Percentiles rank a stretch among this genome's conserved stretches.
Conservation (phyloP, 1,139 yeast genomes). For the Kodamaea sp. region DNA sequence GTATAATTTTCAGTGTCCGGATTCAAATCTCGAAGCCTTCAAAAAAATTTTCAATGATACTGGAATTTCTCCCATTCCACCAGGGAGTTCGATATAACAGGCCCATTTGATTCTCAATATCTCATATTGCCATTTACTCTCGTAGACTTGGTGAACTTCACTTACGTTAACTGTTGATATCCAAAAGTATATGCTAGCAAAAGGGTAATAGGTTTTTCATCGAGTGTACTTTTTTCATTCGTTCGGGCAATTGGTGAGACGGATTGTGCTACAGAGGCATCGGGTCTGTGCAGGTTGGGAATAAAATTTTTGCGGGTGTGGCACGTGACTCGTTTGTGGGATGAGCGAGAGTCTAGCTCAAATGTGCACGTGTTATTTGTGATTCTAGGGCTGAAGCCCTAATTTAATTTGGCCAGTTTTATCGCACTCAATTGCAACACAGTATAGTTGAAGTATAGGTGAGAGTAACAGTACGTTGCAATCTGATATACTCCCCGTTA, state of each 20-base stretch:
- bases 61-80: no score
- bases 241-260: slow-evolving; percentile 7
- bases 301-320: slow-evolving; percentile 1
- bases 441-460: no score
- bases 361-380: slow-evolving; percentile 2
- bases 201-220: slow-evolving; percentile 11
- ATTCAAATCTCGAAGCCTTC: no score
- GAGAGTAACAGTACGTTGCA: no score
- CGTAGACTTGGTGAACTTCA: slow-evolving; percentile 1
- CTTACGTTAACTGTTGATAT: slow-evolving; percentile 19
- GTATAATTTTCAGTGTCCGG: no score
- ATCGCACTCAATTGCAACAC: no score
- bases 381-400: slow-evolving; percentile 14
- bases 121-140: background rate
- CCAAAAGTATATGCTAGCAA: slow-evolving; percentile 15
- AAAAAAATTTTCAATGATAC: no score
- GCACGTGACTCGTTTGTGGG: slow-evolving; percentile 1
- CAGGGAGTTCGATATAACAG: no score
- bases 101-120: no score
- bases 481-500: no score
- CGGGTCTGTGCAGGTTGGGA: slow-evolving; percentile 13
- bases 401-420: background rate
- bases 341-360: no score
- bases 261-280: slow-evolving; percentile 12
- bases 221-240: slow-evolving; percentile 13